Base-by-base conservation (phyloP, 257 asterid species). In the Solanum habrochaites region DNA sequence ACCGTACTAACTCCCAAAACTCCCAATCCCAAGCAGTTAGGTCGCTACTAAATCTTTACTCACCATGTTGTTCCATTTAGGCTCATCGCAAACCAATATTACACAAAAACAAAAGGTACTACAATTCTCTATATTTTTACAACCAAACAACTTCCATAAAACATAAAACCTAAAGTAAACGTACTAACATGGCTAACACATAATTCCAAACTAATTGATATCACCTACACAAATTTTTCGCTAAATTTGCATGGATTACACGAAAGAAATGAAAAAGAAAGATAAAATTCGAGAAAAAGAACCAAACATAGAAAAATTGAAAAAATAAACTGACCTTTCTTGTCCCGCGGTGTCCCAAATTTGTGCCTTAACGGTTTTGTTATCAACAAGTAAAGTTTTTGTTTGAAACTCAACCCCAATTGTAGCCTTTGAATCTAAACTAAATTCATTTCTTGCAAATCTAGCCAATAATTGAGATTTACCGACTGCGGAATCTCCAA, bases 341-440 rank as follows among this genome's bases (percentile, higher is more conserved):
- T 95, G 98, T 27, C 98, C 98, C 11, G 98, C 98, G 69, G 98
- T 95, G 86, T 95, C 98, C 98, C 98, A 95, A 90, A 95, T 95
- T 91, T 95, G 98, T 20, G 98, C 97, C 95, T 95, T 95, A 15
- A 94, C 98, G 27, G 97, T 93, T 82, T 92, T 94, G 16, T 91
- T 88, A 90, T 95, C 98, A 77, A 95, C 89, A 32, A 88, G 52
- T 29, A 95, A 95, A 86, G 98, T 93, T 85, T 95, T 95, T 14
- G 98, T 95, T 89, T 94, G 98, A 77, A 94, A 95, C 86, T 94
- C 98, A 69, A 95, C 98, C 83, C 98, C 98, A 73, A 95, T 94
- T 2, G 98, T 94, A 74, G 98, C 98, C 92, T 95, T 95, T 0
- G 98, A 94, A 88, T 94, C 96, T 92, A 94, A 40, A 90, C 86